These are phyloP conservation scores for Epicoccum sorghinum DNA, from an alignment of 2,329 filamentous ascomycete species.

Conservation along the genomic window DNA sequence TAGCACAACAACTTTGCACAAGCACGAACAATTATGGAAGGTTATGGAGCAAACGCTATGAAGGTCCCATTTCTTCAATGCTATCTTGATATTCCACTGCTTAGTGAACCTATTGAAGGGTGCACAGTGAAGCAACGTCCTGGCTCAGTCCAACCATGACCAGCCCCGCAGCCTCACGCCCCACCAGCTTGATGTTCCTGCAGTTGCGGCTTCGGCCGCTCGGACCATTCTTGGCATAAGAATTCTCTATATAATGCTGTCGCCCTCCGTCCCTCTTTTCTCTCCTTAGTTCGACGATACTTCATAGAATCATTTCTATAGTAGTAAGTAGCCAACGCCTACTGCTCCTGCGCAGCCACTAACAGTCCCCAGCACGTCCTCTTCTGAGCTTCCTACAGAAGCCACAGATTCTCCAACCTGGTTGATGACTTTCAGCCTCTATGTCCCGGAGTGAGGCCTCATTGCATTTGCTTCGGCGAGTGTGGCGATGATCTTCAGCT, in stretches of 20 bases:
- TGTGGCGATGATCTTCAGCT: slow-evolving; percentile 96
- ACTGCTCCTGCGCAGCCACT: too few species aligned
- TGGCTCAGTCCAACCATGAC: slow-evolving; percentile 1
- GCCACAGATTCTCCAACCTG: slow-evolving; percentile 89
- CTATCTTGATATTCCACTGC: neutral
- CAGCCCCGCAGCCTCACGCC: slow-evolving; percentile 15
- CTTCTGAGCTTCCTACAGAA: slow-evolving; percentile 90
- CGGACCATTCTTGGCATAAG: too few species aligned
- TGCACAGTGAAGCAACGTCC: neutral
- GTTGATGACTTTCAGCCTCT: slow-evolving; percentile 89
- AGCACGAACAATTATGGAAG: too few species aligned
- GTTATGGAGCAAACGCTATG: too few species aligned
- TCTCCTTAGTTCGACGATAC: slow-evolving; percentile 18
- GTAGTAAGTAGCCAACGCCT: slow-evolving; percentile 50
- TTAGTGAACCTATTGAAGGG: neutral
- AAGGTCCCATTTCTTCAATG: neutral
- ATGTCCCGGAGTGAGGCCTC: slow-evolving; percentile 83
- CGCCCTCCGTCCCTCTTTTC: too few species aligned
- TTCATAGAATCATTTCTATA: slow-evolving; percentile 75
- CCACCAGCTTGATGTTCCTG: slow-evolving; percentile 17
- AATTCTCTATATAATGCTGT: too few species aligned
- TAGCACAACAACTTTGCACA: too few species aligned
- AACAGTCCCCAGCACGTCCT: slow-evolving; percentile 65
- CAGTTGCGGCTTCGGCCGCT: slow-evolving; percentile 16
- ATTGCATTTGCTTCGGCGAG: slow-evolving; percentile 74